A percentile compares a stretch with the other conserved stretches of the same genome.
phyloP scores from a whole-genome alignment of 176 grass and related monocot genomes.

The Guadua angustifolia region DNA sequence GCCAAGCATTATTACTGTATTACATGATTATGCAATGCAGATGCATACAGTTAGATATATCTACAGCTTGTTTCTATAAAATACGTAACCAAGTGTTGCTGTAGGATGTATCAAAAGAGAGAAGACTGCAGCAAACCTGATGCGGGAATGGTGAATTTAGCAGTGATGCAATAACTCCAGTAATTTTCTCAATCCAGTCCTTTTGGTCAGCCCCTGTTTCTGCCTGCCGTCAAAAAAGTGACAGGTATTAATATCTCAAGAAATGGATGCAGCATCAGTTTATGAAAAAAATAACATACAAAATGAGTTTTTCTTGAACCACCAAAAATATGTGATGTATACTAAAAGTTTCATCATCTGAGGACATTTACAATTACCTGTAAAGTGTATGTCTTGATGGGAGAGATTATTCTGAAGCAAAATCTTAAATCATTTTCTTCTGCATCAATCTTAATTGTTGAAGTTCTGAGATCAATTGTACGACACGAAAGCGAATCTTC shows the following conservation, averaged over 20 bases:
- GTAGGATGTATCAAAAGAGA: slow-evolving; percentile 32
- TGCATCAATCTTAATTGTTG: slow-evolving; percentile 89
- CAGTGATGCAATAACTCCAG: slow-evolving; percentile 93
- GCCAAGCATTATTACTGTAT: slow-evolving; percentile 20
- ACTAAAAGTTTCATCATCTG: slow-evolving; percentile 16
- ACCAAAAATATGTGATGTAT: slow-evolving; percentile 1
- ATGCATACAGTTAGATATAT: slow-evolving; percentile 3
- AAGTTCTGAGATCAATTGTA: slow-evolving; percentile 89
- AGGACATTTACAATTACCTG: slow-evolving; percentile 63
- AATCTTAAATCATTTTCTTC: slow-evolving; percentile 94
- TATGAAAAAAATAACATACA: background rate
- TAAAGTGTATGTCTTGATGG: slow-evolving; percentile 78
- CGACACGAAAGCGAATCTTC: slow-evolving; percentile 69
- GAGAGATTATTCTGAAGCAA: slow-evolving; percentile 97
- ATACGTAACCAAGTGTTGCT: slow-evolving; percentile 31
- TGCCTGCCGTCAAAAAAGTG: slow-evolving; percentile 56
- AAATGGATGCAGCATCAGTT: background rate
- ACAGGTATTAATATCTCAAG: slow-evolving; percentile 30
- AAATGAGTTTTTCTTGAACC: slow-evolving; percentile 18
- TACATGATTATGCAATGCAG: slow-evolving; percentile 23
- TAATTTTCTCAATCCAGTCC: slow-evolving; percentile 96
- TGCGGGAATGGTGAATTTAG: slow-evolving; percentile 71
- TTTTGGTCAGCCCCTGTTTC: slow-evolving; percentile 84
- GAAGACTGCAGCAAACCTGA: slow-evolving; percentile 53
- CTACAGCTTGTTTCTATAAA: slow-evolving; percentile 9